phyloP scores from a whole-genome alignment of 2,329 filamentous ascomycete species.

The Botryotinia globosa region DNA sequence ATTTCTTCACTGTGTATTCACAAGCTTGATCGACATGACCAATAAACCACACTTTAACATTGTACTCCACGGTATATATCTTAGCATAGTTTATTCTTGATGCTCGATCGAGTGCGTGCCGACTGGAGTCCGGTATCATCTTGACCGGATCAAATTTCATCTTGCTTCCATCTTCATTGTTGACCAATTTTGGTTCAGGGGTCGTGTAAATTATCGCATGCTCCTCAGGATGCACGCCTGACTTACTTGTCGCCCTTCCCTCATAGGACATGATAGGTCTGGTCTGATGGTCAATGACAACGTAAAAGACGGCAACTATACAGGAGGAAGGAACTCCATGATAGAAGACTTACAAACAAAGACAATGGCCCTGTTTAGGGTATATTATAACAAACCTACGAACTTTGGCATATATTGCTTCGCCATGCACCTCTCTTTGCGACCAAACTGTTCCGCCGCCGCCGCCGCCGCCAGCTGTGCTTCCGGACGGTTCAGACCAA shows the following conservation, averaged over 20 bases:
- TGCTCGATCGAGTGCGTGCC: conserved; percentile 20
- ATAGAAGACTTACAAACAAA: background rate
- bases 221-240: conserved; percentile 18
- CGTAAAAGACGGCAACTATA: too few species aligned
- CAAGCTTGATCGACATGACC: conserved; percentile 20
- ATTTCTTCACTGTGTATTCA: background rate
- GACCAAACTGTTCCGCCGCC: background rate
- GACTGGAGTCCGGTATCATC: background rate
- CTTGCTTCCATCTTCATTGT: background rate
- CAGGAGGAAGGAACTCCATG: too few species aligned
- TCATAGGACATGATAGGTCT: conserved; percentile 23
- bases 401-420: background rate
- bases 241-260: conserved; percentile 21
- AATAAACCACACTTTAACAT: conserved; percentile 32
- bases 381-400: background rate
- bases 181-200: background rate
- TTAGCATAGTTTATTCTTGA: conserved; percentile 36
- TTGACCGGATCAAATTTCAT: conserved; percentile 21
- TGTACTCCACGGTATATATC: conserved; percentile 36
- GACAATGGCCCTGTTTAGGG: background rate
- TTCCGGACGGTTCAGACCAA: background rate
- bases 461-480: background rate
- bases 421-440: background rate
- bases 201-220: conserved; percentile 19
- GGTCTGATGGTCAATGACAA: background rate